These are phyloP conservation scores for Pezicula radicicola DNA, from an alignment of 2,329 filamentous ascomycete genomes.

Conservation along the genomic window DNA sequence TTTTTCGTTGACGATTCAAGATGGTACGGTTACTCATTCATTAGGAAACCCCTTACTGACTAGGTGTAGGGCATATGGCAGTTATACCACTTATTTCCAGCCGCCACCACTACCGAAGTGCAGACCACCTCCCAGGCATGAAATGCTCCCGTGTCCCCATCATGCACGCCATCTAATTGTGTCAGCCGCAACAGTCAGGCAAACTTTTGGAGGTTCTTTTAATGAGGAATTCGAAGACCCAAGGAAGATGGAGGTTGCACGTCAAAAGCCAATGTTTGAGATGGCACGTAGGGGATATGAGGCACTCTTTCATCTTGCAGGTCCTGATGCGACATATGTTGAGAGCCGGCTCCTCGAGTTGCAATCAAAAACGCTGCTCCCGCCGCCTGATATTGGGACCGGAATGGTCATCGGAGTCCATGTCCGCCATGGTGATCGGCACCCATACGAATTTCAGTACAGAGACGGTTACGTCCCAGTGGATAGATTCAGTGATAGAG, in stretches of 20 bases:
- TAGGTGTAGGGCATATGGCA: constrained; percentile 63
- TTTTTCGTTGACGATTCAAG: constrained; percentile 85
- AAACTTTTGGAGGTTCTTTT: constrained; percentile 61
- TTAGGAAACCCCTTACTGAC: constrained; percentile 8
- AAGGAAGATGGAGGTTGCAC: constrained; percentile 45
- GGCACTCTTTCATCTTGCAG: constrained; percentile 66
- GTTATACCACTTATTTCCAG: constrained; percentile 70
- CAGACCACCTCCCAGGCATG: constrained; percentile 66
- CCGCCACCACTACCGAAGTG: constrained; percentile 64
- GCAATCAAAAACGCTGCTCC: constrained; percentile 38
- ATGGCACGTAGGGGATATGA: constrained; percentile 70
- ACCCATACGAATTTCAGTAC: constrained; percentile 76
- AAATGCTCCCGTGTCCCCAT: constrained; percentile 78
- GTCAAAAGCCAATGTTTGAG: constrained; percentile 60
- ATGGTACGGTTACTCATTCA: constrained; percentile 44
- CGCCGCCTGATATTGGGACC: constrained; percentile 39
- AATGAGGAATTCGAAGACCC: constrained; percentile 48
- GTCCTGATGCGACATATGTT: constrained; percentile 65
- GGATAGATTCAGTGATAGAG: constrained; percentile 62
- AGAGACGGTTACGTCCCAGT: constrained; percentile 75
- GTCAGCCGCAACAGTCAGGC: constrained; percentile 63
- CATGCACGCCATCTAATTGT: constrained; percentile 73
- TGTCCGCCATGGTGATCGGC: constrained; percentile 75
- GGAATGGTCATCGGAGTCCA: constrained; percentile 68
- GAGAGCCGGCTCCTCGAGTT: constrained; percentile 55